Base-by-base conservation (phyloP, 2,329 filamentous ascomycete species). In the Tolypocladium inflatum region DNA sequence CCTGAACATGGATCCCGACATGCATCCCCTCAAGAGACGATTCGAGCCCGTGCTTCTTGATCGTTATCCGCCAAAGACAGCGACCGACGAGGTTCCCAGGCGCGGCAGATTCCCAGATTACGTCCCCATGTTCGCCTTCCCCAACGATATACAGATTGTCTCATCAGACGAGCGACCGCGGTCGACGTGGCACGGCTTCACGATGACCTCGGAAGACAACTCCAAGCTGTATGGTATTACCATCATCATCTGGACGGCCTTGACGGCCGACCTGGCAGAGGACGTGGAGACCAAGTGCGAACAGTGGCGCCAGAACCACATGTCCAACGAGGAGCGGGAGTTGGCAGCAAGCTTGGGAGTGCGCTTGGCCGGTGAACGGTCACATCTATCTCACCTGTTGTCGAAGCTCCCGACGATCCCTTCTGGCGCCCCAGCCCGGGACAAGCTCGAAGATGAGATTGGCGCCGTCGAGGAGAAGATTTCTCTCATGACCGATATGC, bases 101-200 rank as follows among this genome's bases (percentile, higher is more conserved):
- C 83, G 94, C 67, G 91, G 91, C 57, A 87, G 83, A 58, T 97
- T 99, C 68, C 94, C 94, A 1, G 94, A 99, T 70, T 99, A 97
- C 67, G 91, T 99, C 21, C 94, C 94, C 58, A 97, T 99, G 94
- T 99, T 99, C 73, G 92, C 94, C 57, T 99, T 97, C 67, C 94
- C 94, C 52, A 97, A 97, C 73, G 94, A 99, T 71, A 94, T 99
- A 65, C 91, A 91, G 62, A 94, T 99, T 56, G 90, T 97, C 11
- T 97, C 94, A 1, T 92, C 92, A 1, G 94, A 99, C 68, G 91
- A 96, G 70, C 83, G 92, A 61, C 94, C 94, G 1, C 83, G 91
- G 61, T 93, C 94, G n/a, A 97, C 92, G 30, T 99, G 94, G 94
- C 94, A 99, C 74, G 94, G 94, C 54, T 99, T 99, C 69, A 92